Percentiles rank a stretch among this genome's conserved stretches.
Conservation (phyloP, 164 flowering plant genomes). For the Chimonanthus praecox region DNA sequence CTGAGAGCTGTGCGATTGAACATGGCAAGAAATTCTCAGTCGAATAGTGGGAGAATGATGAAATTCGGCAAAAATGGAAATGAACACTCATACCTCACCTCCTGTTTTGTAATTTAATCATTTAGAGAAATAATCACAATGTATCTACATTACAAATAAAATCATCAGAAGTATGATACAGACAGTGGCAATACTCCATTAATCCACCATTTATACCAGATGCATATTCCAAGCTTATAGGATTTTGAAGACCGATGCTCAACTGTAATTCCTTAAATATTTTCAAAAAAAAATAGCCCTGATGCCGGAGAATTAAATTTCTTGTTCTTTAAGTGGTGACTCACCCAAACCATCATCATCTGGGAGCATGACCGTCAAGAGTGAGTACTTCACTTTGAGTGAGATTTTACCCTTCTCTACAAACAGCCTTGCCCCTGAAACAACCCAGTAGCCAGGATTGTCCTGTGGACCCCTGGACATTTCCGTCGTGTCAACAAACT, state of each 20-base stretch:
- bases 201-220: background rate
- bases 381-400: conserved; percentile 71
- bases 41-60: background rate
- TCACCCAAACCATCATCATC: conserved; percentile 29
- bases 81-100: background rate
- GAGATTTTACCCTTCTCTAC: conserved; percentile 87
- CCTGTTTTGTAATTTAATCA: background rate
- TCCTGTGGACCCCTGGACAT: conserved; percentile 93
- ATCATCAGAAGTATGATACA: background rate
- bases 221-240: background rate
- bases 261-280: no score
- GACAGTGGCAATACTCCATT: no score
- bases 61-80: background rate
- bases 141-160: background rate
- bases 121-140: no score
- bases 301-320: background rate
- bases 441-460: conserved; percentile 93
- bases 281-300: background rate
- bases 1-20: background rate
- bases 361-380: conserved; percentile 48
- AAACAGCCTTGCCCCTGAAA: conserved; percentile 83
- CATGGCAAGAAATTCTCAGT: no score
- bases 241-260: background rate
- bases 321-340: background rate
- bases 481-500: conserved; percentile 82